Evolutionary conservation across 768 basidiomycete genomes (phyloP).

Genomic region (Roridomyces roridus): DNA sequence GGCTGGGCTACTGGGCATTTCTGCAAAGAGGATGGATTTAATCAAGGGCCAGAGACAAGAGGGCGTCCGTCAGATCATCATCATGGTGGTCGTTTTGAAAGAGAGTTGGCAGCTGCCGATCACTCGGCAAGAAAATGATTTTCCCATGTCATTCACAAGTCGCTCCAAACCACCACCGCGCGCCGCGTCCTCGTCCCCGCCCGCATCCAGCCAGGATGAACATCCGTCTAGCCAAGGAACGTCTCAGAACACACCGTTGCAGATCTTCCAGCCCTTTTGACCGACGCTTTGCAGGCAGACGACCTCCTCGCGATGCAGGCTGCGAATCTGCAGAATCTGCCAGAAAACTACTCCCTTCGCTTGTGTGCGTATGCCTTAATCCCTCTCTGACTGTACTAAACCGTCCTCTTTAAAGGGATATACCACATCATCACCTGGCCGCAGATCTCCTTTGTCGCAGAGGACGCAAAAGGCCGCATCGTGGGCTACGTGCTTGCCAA

Average conservation of each 20-base stretch:
- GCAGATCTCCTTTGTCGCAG: slow-evolving; percentile 90
- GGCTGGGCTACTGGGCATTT: too few relatives aligned
- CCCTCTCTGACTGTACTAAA: background rate
- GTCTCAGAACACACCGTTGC: slow-evolving; percentile 21
- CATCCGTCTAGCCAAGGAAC: slow-evolving; percentile 54
- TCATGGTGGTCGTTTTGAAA: too few relatives aligned
- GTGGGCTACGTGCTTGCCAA: slow-evolving; percentile 97
- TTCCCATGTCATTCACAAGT: too few relatives aligned
- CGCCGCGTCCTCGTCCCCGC: background rate
- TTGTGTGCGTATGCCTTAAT: slow-evolving; percentile 57
- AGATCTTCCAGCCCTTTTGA: background rate
- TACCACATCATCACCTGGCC: slow-evolving; percentile 95
- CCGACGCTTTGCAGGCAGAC: slow-evolving; percentile 62
- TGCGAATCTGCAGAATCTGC: slow-evolving; percentile 90
- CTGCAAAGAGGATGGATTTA: too few relatives aligned
- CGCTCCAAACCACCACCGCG: too few relatives aligned
- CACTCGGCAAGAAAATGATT: too few relatives aligned
- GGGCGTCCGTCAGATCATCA: too few relatives aligned
- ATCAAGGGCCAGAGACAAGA: too few relatives aligned
- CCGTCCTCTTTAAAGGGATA: slow-evolving; percentile 59
- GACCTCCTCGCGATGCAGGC: slow-evolving; percentile 95
- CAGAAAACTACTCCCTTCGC: slow-evolving; percentile 88
- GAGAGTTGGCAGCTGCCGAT: too few relatives aligned
- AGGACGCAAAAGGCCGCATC: slow-evolving; percentile 86
- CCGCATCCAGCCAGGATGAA: slow-evolving; percentile 48